Evolutionary conservation across 1,284 basidiomycete genomes (phyloP).

Genomic region (Trichosporon sp.): DNA sequence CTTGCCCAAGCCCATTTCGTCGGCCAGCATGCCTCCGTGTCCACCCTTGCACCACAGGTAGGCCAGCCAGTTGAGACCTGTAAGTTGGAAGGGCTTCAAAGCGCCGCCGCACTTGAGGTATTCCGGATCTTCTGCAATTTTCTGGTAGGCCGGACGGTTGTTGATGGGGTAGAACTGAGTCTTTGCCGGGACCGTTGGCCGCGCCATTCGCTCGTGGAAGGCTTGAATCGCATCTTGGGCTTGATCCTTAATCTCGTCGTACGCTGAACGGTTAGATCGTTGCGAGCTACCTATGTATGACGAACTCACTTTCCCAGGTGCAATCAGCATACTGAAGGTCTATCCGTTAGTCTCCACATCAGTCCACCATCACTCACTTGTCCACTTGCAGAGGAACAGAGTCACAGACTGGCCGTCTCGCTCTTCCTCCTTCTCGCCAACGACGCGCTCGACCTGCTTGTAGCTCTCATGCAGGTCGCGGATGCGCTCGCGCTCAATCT

Average conservation of each 20-base stretch:
- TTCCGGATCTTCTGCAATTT: conserved; percentile 83
- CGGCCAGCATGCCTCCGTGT: conserved; percentile 87
- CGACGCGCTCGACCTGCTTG: conserved; percentile 87
- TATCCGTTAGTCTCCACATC: conserved; percentile 8
- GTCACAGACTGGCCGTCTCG: conserved; percentile 55
- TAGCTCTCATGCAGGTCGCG: conserved; percentile 85
- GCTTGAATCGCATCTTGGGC: conserved; percentile 66
- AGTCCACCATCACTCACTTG: conserved; percentile 44
- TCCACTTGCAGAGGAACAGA: conserved; percentile 98
- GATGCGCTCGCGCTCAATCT: conserved; percentile 82
- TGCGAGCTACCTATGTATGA: neutral
- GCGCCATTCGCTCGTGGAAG: conserved; percentile 70
- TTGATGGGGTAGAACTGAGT: conserved; percentile 65
- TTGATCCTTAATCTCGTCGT: conserved; percentile 63
- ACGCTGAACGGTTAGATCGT: conserved; percentile 27
- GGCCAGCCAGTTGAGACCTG: conserved; percentile 95
- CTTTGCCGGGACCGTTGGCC: conserved; percentile 79
- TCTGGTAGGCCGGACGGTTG: conserved; percentile 73
- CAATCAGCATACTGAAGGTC: conserved; percentile 90
- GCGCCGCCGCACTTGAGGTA: conserved; percentile 80
- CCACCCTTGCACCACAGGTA: conserved; percentile 92
- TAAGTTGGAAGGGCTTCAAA: conserved; percentile 97
- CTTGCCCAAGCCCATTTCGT: conserved; percentile 97
- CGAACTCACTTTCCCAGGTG: conserved; percentile 78
- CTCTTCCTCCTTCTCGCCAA: conserved; percentile 68